These are phyloP conservation scores for Erodium moschatum DNA, from an alignment of 441 rosid genomes.

Conservation along the genomic window DNA sequence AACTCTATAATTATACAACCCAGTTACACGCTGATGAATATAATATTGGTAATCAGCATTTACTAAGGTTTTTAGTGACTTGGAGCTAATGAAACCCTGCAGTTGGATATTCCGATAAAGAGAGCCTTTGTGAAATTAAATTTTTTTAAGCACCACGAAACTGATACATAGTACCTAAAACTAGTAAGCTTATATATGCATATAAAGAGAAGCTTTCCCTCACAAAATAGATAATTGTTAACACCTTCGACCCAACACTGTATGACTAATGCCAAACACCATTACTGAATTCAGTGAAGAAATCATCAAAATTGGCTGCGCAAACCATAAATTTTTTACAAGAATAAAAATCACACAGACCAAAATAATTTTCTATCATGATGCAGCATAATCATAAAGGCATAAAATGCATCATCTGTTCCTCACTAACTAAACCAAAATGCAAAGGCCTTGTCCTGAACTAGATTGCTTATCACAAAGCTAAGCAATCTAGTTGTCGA, in stretches of 20 bases:
- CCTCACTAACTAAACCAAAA: conserved; percentile 19
- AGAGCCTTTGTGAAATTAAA: background rate
- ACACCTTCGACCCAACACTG: background rate
- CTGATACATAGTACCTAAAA: background rate
- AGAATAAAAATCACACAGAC: background rate
- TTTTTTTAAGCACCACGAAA: no score
- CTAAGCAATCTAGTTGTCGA: background rate
- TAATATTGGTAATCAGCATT: background rate
- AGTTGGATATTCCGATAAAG: background rate
- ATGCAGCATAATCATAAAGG: conserved; percentile 12
- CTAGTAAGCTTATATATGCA: background rate
- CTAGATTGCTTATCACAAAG: conserved; percentile 4
- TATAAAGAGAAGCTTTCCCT: background rate
- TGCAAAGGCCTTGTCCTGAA: conserved; percentile 29
- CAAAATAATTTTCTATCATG: background rate
- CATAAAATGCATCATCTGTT: conserved; percentile 9
- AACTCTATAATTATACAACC: background rate
- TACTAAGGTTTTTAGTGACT: background rate
- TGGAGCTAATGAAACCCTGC: background rate
- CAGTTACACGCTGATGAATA: background rate
- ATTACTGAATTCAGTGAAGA: background rate
- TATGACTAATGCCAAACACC: background rate
- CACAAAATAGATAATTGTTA: background rate
- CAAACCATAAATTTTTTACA: background rate
- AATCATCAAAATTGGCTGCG: background rate